A percentile compares a stretch with the other conserved stretches of the same genome.
phyloP scores from a whole-genome alignment of 192 early-diverging fungal species.

The Backusella parvicylindrica region DNA sequence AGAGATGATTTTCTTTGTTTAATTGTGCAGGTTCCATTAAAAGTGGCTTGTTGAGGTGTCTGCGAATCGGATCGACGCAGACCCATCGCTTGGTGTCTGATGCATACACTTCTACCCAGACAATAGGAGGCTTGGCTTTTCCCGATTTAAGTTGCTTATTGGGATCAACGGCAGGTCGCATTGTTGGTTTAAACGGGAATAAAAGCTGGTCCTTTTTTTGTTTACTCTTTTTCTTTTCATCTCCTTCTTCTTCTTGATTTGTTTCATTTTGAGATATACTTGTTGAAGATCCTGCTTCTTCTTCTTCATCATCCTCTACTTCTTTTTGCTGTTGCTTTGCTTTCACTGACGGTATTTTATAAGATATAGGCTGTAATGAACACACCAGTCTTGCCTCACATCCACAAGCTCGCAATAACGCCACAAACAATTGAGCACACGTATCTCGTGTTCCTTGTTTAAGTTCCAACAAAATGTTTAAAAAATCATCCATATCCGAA shows the following conservation, averaged over 20 bases:
- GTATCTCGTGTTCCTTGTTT: constrained; percentile 38
- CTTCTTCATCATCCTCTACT: not conserved
- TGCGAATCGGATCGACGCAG: constrained; percentile 57
- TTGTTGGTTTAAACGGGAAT: not conserved
- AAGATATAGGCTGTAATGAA: constrained; percentile 63
- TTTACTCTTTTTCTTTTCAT: not conserved
- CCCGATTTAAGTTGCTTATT: not conserved
- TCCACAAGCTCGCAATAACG: constrained; percentile 42
- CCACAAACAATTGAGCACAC: constrained; percentile 48
- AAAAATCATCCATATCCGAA: constrained; percentile 7
- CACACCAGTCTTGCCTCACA: constrained; percentile 58
- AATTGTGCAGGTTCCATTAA: constrained; percentile 52
- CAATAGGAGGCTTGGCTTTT: constrained; percentile 44
- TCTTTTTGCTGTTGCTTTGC: constrained; percentile 16
- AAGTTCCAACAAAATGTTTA: constrained; percentile 7
- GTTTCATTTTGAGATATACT: constrained; percentile 2
- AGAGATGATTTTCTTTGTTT: constrained; percentile 41
- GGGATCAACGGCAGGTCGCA: not conserved
- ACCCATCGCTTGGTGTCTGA: constrained; percentile 51
- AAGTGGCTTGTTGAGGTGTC: constrained; percentile 45
- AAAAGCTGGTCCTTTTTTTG: not conserved
- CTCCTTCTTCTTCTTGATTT: constrained; percentile 16
- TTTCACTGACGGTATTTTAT: constrained; percentile 38
- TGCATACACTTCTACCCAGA: constrained; percentile 68
- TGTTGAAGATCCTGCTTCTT: constrained; percentile 2